Evolutionary conservation across 148 eudicot genomes (phyloP), one percentile per base, ranked within the genome.

Genomic region (Tetragonia tetragonoides): DNA sequence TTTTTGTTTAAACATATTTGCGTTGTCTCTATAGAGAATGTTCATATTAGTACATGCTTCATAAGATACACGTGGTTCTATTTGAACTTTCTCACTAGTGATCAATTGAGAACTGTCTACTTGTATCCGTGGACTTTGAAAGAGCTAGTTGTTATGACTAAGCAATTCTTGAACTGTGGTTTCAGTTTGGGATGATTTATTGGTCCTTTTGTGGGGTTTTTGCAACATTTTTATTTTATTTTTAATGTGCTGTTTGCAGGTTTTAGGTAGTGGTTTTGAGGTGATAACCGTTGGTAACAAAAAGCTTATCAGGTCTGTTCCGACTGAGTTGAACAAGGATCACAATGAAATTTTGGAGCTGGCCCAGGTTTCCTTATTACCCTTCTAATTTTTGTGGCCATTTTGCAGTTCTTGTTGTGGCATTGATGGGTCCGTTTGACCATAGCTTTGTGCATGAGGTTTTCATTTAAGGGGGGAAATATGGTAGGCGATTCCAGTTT

Each of bases 261-360:
- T 91, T 80, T 82, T 95, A 79, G 99, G 99, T 53, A 95, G 92
- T 83, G 99, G 99, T 66, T 95, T 89, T 84, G 99, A 95, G 90
- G 97, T 95, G 87, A 91, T 95, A 73, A 79, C 95, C 71, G 91
- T 95, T 76, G 97, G 99, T 72, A 95, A 87, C 87, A 90, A 85
- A 84, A 95, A 93, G 88, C 97, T 95, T 64, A 89, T 95, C 15
- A 84, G 99, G 34, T 95, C 97, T 72, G 99, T 95, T 79, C 99
- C 99, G 10, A 95, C 99, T 3, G 97, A 95, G 84, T 77, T 95
- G 85, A 93, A 95, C 82, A 91, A 89, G 80, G 97, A 95, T 89
- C 99, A 93, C 86, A 95, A 95, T 86, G 97, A 93, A 83, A 95
- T 95, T 80, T 83, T 95, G 77, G 99, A 93, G 88, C 86, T 95